phyloP scores from a whole-genome alignment of 208 protist genomes.

The Trypanosoma vivax region DNA sequence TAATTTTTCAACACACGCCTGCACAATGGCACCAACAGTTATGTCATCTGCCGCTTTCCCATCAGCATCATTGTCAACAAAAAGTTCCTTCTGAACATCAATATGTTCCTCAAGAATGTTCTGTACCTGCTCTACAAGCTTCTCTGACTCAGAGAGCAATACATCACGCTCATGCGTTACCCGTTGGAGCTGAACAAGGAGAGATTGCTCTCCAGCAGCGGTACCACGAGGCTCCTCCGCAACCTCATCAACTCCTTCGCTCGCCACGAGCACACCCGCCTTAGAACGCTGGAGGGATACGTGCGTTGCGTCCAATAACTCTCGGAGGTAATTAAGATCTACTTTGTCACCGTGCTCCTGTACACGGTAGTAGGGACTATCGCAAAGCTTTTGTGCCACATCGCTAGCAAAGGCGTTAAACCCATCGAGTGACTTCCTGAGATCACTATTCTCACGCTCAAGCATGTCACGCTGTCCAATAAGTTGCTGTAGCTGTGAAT shows the following conservation, averaged over 20 bases:
- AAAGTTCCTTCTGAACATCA: constrained; percentile 18
- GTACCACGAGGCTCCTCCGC: not conserved
- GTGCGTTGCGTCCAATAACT: not conserved
- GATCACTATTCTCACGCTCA: not conserved
- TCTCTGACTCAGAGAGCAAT: constrained; percentile 7
- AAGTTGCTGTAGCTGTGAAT: not conserved
- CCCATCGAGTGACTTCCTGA: not conserved
- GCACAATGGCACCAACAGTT: constrained; percentile 16
- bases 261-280: not conserved
- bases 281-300: not conserved
- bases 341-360: not conserved
- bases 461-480: not conserved
- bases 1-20: constrained; percentile 9
- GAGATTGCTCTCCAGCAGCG: not conserved
- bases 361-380: no score
- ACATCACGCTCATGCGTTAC: constrained; percentile 13
- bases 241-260: not conserved
- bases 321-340: not conserved
- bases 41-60: not conserved
- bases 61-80: not conserved
- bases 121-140: constrained; percentile 23
- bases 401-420: not conserved
- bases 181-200: not conserved
- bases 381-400: not conserved
- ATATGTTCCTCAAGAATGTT: constrained; percentile 12